Evolutionary conservation across 495 filamentous ascomycete species (phyloP), one percentile per base, ranked within the genome.

Genomic region (Stereocaulon alpinum): DNA sequence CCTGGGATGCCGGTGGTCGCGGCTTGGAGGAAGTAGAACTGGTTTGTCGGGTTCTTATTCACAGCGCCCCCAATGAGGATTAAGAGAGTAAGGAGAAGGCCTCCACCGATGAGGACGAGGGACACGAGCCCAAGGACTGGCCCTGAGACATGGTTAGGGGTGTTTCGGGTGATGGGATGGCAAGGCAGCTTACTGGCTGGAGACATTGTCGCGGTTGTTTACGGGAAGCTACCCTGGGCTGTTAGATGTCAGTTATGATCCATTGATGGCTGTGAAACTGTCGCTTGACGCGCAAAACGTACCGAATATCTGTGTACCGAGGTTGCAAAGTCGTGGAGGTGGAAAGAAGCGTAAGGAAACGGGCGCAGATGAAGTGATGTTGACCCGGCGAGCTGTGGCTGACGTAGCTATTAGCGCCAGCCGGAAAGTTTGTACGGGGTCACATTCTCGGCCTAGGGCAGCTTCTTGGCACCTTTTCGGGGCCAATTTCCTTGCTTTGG

Each of bases 21-120:
- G 64, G 84, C 86, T 67, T 86, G 79, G 34, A 96, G 81, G 78
- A 95, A 94, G 74, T 85, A 95, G 64, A 89, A 86, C 44, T 84
- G 64, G 63, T 85, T 80, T 18, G 89, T 74, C 6, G 91, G 91
- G 14, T 70, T 78, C 12, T 68, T 69, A 61, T 78, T 73, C 34
- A 74, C 76, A 6, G 78, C 72, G 51, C 88, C 90, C 27, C 82
- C 87, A 29, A 96, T 79, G 50, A 95, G 74, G 55, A 89, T 79
- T 70, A 96, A 83, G 73, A 90, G 86, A 57, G 91, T 85, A 63
- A 96, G 72, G 44, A 94, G 74, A 56, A 88, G 72, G 30, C 88
- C 82, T 60, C 80, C 82, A 57, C 82, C 83, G 70, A 87, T 85
- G 64, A 95, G 81, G 70, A 94, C 72, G 59, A 92, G 80, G 71